Base-by-base conservation (phyloP, 2,329 filamentous ascomycete genomes). In the Lasiodiplodia gonubiensis region DNA sequence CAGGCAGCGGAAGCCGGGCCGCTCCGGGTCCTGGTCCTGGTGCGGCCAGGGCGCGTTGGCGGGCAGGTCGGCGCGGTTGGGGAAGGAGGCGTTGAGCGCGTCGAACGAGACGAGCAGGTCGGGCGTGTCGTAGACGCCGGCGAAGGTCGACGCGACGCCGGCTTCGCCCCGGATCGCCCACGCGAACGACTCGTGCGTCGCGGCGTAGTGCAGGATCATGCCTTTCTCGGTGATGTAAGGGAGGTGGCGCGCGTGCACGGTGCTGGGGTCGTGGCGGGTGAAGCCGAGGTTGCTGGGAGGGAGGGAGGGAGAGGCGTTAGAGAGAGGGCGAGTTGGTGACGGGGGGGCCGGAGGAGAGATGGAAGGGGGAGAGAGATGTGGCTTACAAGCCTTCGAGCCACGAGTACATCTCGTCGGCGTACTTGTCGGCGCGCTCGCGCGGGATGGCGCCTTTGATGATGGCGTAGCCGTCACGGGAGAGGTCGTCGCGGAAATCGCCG, bases 151-250 rank as follows among this genome's bases (percentile, higher is more conserved):
- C 70, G n/a, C n/a, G 2, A 83, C 74, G 2, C 71, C 74, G 8
- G 80, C 80, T 70, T 83, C 81, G 33, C 61, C 67, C 48, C 79
- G 73, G 4, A 80, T 79, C 46, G 83, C 81, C 81, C 81, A 84
- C 0, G 77, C 76, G 70, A 80, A 78, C 69, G 81, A 79, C 72
- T 83, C 82, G 63, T 83, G 81, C 1, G 77, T 69, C 1, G 75
- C 73, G 8, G 72, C 73, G 64, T 83, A 82, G 18, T 69, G 70
- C 33, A 76, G 76, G 71, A 81, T 83, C 77, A 82, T 83, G 65
- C 81, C 80, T 66, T 74, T 72, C 65, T 72, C 68, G 37, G 67
- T 69, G 37, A 68, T 61, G 0, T 77, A 8, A 2, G 83, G 83
- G 2, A 85, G 74, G 68, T 83, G 76, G 5, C 83, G 79, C 5